Base-by-base conservation (phyloP, 1,139 yeast species). In the Petasospora fabianii region DNA sequence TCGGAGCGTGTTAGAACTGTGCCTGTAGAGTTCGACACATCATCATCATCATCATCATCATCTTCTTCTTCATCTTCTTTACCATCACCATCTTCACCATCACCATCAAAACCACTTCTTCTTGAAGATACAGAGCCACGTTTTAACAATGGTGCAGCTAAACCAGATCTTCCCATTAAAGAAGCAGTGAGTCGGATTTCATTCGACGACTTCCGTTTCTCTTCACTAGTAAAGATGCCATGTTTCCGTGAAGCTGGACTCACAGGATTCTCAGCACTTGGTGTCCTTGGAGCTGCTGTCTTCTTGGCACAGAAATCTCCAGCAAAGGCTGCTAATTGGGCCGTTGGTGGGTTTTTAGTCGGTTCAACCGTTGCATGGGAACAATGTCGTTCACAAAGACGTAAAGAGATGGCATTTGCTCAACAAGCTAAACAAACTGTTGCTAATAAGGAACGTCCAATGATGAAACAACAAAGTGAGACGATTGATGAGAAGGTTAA, bases 321-420 rank as follows among this genome's bases (percentile, higher is more conserved):
- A 1, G 57, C 66, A 7, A 71, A 74, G 47, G 79, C 94, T 1
- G 66, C 78, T 24, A 85, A 88, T 59, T 90, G 97, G 96, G 81
- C 82, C 6, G 71, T 85, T 36, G 84, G 86, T 32, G 95, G 95
- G 4, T 77, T 88, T 49, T 64, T 85, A 46, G 60, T 87, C 27
- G 97, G 96, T 1, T 80, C 86, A 37, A 71, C 84, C 1, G 80
- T 85, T 27, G 86, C 95, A 1, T 90, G 96, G 96, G 96, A 90
- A 60, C 95, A 86, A 61, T 90, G 97, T 59, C 70, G 96, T 44
- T 73, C 79, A 36, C 71, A 78, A 40, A 68, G 95, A 57, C 69
- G 83, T 54, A 72, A 75, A 50, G 78, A 82, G 33, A 69, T 75
- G 54, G 71, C 72, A 47, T 77, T 80, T 47, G 77, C 84, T 48